Conservation (phyloP, 139 green algal genomes). For the Mychonastes homosphaera region DNA sequence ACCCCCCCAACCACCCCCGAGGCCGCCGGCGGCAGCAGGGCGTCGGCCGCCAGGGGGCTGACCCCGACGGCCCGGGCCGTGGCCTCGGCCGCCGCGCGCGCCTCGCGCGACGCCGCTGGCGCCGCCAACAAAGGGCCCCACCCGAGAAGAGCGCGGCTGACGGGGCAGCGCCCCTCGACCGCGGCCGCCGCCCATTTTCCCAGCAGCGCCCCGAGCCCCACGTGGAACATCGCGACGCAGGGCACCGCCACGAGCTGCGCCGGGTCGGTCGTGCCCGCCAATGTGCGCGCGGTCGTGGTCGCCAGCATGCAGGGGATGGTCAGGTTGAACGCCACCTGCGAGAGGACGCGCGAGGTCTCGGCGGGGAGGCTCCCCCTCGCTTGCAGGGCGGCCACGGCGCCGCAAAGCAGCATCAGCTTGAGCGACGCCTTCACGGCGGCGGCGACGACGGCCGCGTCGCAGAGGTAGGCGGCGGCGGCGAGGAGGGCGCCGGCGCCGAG, state of each 20-base stretch:
- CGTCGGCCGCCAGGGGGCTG: too few relatives aligned
- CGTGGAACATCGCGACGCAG: constrained; percentile 11
- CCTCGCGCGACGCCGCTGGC: too few relatives aligned
- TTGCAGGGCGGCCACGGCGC: constrained; percentile 11
- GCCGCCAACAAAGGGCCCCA: too few relatives aligned
- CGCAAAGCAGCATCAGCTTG: constrained; percentile 19
- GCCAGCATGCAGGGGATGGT: constrained; percentile 20
- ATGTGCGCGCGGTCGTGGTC: constrained; percentile 13
- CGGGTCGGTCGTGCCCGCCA: constrained; percentile 4
- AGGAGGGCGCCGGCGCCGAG: too few relatives aligned
- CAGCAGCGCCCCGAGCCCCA: constrained; percentile 3
- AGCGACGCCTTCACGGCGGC: constrained; percentile 11
- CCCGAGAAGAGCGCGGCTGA: too few relatives aligned
- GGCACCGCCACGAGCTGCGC: constrained; percentile 5
- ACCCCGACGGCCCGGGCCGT: too few relatives aligned
- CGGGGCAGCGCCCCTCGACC: constrained; percentile 12
- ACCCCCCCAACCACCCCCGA: too few relatives aligned
- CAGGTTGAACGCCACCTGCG: constrained; percentile 21
- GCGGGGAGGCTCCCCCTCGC: constrained; percentile 8
- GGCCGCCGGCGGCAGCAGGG: too few relatives aligned
- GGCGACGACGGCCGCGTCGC: neutral
- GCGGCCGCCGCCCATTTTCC: constrained; percentile 9
- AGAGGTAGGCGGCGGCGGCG: too few relatives aligned
- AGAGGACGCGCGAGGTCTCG: constrained; percentile 13
- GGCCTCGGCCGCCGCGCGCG: too few relatives aligned